These are phyloP conservation scores for Fragaria iinumae DNA, from an alignment of 306 rosid genomes.

Conservation along the genomic window DNA sequence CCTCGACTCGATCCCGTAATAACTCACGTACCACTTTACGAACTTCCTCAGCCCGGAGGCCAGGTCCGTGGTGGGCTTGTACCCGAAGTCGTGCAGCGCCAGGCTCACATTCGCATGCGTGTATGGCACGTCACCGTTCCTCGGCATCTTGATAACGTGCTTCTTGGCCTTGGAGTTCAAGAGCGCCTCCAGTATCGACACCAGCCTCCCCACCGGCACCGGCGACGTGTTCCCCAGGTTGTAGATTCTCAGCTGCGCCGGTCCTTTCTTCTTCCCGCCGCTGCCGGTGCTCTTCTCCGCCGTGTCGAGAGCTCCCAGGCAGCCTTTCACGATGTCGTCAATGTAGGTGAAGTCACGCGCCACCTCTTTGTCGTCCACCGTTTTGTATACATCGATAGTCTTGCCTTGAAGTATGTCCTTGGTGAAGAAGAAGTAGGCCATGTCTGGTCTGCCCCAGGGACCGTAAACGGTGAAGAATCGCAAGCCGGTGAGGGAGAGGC, in stretches of 20 bases:
- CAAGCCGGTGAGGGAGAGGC: constrained; percentile 68
- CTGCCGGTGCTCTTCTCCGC: constrained; percentile 79
- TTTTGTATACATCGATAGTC: constrained; percentile 54
- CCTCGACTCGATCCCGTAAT: constrained; percentile 72
- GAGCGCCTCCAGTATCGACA: constrained; percentile 51
- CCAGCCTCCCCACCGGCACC: constrained; percentile 80
- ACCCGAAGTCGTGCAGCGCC: constrained; percentile 65
- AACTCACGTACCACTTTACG: constrained; percentile 82
- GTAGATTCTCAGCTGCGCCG: constrained; percentile 71
- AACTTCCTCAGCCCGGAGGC: constrained; percentile 75
- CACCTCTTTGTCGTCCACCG: constrained; percentile 73
- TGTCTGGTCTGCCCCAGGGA: constrained; percentile 90
- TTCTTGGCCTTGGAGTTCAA: constrained; percentile 59
- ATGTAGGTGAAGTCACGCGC: constrained; percentile 97
- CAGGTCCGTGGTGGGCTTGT: constrained; percentile 71
- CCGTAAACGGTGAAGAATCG: constrained; percentile 93
- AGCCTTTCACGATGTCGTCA: constrained; percentile 77
- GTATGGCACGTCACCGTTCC: constrained; percentile 88
- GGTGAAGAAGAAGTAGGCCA: constrained; percentile 93
- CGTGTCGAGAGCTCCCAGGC: constrained; percentile 69
- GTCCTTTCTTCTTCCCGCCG: constrained; percentile 67
- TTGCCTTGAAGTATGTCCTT: constrained; percentile 77
- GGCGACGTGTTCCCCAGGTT: constrained; percentile 87
- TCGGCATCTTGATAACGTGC: constrained; percentile 74
- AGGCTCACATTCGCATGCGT: constrained; percentile 85